Evolutionary conservation across 2,329 filamentous ascomycete species (phyloP).

Genomic region (Myriosclerotinia scirpicola): DNA sequence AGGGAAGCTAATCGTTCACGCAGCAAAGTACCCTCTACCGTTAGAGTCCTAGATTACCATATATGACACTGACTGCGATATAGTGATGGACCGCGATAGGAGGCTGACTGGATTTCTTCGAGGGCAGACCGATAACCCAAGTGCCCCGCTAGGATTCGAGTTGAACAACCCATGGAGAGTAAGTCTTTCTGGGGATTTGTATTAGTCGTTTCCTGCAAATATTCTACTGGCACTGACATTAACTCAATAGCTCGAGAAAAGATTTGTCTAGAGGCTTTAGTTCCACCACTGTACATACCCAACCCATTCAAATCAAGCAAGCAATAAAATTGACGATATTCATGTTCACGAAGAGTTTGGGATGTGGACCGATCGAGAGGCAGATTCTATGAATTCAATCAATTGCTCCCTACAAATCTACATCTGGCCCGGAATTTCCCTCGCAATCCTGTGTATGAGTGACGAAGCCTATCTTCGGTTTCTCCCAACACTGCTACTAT

Average conservation of each 20-base stretch:
- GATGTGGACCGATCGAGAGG: not conserved
- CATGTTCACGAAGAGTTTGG: not conserved
- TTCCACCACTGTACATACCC: conserved; percentile 31
- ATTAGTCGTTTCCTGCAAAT: not conserved
- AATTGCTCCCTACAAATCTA: not conserved
- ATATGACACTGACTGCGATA: conserved; percentile 27
- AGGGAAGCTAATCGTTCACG: conserved; percentile 31
- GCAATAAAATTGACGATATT: conserved; percentile 4
- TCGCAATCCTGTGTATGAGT: not conserved
- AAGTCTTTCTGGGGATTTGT: conserved; percentile 27
- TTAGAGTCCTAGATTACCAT: not conserved
- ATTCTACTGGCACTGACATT: conserved; percentile 18
- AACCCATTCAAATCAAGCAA: conserved; percentile 9
- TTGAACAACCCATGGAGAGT: conserved; percentile 47
- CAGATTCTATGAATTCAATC: not conserved
- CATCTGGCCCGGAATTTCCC: not conserved
- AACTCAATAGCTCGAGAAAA: conserved; percentile 37
- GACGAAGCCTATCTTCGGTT: too few relatives aligned
- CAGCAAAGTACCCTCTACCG: conserved; percentile 41
- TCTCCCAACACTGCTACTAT: not conserved
- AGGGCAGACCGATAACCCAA: conserved; percentile 43
- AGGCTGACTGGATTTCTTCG: conserved; percentile 44
- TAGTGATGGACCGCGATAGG: conserved; percentile 47
- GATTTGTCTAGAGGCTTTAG: conserved; percentile 33
- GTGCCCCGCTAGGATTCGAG: conserved; percentile 44